Base-by-base conservation (phyloP, 139 green algal genomes). In the Chlamydomonas sphaeroides region DNA sequence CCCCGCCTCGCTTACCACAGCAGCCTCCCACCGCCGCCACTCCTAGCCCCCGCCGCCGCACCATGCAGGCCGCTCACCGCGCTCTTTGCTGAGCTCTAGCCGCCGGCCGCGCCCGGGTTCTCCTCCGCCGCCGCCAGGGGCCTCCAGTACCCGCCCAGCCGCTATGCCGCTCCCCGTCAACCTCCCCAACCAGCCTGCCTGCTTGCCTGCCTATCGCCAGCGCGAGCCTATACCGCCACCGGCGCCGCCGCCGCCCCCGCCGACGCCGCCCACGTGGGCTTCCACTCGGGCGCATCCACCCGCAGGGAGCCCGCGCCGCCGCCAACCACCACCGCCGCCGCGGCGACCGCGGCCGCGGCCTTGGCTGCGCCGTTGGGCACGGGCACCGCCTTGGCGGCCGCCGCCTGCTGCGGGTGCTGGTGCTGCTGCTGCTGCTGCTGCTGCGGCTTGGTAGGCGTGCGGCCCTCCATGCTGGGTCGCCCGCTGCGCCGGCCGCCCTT, bases 241-340 rank as follows among this genome's bases (percentile, higher is more conserved):
- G 45, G 10, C 51, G 51, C 49, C 33, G 0, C 48, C 42, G 32
- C 49, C 5, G 35, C 48, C 32, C 32, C 48, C 48, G 69, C 48
- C n/a, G 48, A 26, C 20, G 57, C 71, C 26, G 51, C 32, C 33
- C 71, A 36, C 14, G 51, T 38, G 49, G 42, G 56, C 51, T 45
- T 57, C 30, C 63, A 79, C 53, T 79, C 72, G 11, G 72, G 56
- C 28, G 72, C 72, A 2, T 79, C 72, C 26, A 79, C 72, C 25
- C 72, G 36, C 56, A 79, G 72, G n/a, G n/a, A n/a, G n/a, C n/a
- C n/a, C n/a, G n/a, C n/a, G n/a, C n/a, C n/a, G n/a, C n/a, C n/a
- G n/a, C n/a, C n/a, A 68, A 56, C 35, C 5, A 56, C 1, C 2
- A 56, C 49, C 28, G 72, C 36, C 39, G 65, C 8, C 6, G 28